phyloP scores from a whole-genome alignment of 305 asterid genomes.

The Fraxinus latifolia region DNA sequence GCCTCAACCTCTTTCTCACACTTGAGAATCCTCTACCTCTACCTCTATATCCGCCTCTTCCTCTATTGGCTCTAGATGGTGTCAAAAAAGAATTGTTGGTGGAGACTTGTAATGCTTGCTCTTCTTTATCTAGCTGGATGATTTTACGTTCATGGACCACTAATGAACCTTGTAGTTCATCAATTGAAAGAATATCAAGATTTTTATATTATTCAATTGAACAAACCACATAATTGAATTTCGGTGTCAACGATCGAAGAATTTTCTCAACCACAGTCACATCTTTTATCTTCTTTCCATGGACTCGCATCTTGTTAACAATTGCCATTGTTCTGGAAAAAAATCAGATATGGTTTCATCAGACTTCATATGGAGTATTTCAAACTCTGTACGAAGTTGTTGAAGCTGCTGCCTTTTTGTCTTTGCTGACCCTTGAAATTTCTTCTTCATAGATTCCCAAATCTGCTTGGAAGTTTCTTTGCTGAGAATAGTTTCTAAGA shows the following conservation, averaged over 20 bases:
- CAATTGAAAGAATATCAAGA: too few species aligned
- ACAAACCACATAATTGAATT: background rate
- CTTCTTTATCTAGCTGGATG: background rate
- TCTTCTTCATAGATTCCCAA: too few species aligned
- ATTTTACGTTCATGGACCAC: background rate
- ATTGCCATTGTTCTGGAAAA: background rate
- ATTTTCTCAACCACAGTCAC: background rate
- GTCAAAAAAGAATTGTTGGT: background rate
- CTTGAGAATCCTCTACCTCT: background rate
- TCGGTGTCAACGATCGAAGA: background rate
- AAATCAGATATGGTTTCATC: background rate
- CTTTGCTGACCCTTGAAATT: too few species aligned
- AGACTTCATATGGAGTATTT: background rate
- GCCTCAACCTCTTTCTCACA: background rate
- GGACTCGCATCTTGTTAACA: background rate
- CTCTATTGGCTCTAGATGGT: background rate
- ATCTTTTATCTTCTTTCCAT: background rate
- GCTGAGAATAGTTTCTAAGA: too few species aligned
- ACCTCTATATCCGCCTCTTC: background rate
- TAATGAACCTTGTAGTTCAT: background rate
- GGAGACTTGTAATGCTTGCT: background rate
- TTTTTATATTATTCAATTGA: too few species aligned
- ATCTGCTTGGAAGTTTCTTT: too few species aligned
- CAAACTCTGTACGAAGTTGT: background rate
- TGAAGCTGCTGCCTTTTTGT: background rate